Evolutionary conservation across 1,139 yeast genomes (phyloP).

Genomic region (Suhomyces chickasaworum): DNA sequence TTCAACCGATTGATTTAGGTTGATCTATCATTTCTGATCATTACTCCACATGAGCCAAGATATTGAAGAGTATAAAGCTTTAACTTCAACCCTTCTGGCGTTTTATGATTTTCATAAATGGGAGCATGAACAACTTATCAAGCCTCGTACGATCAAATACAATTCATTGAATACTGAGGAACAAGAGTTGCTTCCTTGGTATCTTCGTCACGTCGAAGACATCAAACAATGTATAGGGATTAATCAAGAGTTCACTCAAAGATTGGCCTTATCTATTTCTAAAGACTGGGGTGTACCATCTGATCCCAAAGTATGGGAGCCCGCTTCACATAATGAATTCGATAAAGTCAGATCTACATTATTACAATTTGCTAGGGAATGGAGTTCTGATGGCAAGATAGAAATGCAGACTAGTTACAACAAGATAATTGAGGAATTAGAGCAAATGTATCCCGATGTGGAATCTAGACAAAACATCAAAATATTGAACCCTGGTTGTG

Average conservation of each 20-base stretch:
- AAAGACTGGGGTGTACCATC: constrained; percentile 54
- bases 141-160: constrained; percentile 36
- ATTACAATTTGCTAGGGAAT: constrained; percentile 70
- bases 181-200: constrained; percentile 53
- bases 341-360: constrained; percentile 66
- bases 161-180: constrained; percentile 42
- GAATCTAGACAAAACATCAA: constrained; percentile 40
- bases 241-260: constrained; percentile 51
- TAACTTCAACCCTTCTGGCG: constrained; percentile 43
- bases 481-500: constrained; percentile 80
- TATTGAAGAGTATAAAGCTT: constrained; percentile 39
- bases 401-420: constrained; percentile 57
- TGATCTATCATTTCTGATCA: not conserved
- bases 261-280: constrained; percentile 51
- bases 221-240: constrained; percentile 49
- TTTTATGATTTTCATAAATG: constrained; percentile 37
- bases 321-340: constrained; percentile 46
- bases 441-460: constrained; percentile 43
- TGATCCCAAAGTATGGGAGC: constrained; percentile 48
- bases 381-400: constrained; percentile 62
- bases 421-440: constrained; percentile 49
- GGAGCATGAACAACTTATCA: constrained; percentile 38
- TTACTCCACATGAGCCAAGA: constrained; percentile 21
- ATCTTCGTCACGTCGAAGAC: constrained; percentile 44
- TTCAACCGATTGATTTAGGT: not conserved